Percentiles rank a stretch among this genome's conserved stretches.
phyloP scores from a whole-genome alignment of 495 filamentous ascomycete genomes.

The Terfezia boudieri region DNA sequence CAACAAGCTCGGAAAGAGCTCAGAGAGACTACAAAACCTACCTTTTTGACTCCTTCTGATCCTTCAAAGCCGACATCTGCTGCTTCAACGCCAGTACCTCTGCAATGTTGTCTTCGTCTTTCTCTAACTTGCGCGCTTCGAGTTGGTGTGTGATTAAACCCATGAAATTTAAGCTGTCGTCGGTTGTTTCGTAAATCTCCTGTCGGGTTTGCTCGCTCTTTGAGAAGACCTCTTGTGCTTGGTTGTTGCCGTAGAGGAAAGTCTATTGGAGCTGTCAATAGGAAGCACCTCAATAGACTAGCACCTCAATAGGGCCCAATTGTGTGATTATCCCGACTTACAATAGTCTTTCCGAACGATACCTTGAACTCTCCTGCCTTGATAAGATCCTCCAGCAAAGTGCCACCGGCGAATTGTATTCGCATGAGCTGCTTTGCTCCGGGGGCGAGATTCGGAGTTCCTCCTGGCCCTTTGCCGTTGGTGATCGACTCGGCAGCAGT shows the following conservation, averaged over 20 bases:
- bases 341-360: slow-evolving; percentile 25
- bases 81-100: slow-evolving; percentile 30
- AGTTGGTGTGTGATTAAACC: background rate
- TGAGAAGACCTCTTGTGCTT: background rate
- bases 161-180: background rate
- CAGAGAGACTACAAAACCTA: background rate
- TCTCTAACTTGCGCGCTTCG: background rate
- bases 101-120: slow-evolving; percentile 23
- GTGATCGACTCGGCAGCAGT: slow-evolving; percentile 4
- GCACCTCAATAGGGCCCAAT: background rate
- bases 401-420: slow-evolving; percentile 30
- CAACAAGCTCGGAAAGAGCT: background rate
- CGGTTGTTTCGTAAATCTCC: background rate
- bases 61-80: slow-evolving; percentile 24
- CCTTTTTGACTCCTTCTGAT: background rate
- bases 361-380: slow-evolving; percentile 26
- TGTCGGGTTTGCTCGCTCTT: background rate
- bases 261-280: background rate
- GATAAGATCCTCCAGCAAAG: slow-evolving; percentile 29
- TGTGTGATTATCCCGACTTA: slow-evolving; percentile 15
- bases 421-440: slow-evolving; percentile 31
- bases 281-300: background rate
- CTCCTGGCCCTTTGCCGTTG: slow-evolving; percentile 2
- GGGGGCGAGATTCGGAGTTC: background rate
- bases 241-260: background rate